Base-by-base conservation (phyloP, 441 rosid species). In the Brassica balearica region DNA sequence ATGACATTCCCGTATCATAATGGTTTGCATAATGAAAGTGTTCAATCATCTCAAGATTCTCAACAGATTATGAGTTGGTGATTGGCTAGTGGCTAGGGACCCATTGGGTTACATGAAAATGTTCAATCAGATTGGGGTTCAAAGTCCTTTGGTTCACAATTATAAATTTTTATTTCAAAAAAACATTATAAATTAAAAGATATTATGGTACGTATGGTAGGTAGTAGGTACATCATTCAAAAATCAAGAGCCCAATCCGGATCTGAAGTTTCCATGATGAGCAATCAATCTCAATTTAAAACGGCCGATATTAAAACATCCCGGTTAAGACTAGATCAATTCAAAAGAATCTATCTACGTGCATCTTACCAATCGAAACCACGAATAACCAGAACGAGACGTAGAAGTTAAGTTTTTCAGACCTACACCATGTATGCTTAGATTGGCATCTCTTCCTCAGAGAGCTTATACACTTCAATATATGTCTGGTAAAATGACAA, bases 51-150 rank as follows among this genome's bases (percentile, higher is more conserved):
- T 63, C 56, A 46, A 46, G 53, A 46, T 46, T 4, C 53, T 46
- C 14, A 61, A 68, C 67, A 69, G 76, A 65, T 64, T 70, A 15
- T 15, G 68, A 20, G 76, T 70, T 70, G 71, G 10, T 75, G 60
- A 75, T 76, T 80, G 80, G 80, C 41, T 80, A 58, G 46, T 65
- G 68, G 74, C 3, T 46, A 79, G 41, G 55, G 79, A 74, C 79
- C 79, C 68, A 62, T 63, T 53, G 29, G 38, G 66, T 20, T 64
- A 38, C 60, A 69, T 32, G 67, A 79, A 79, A 69, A 23, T 62
- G 78, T n/a, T 79, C 55, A 11, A 41, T 55, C 69, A 66, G 62
- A 58, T 41, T 71, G 62, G 68, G 72, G 72, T 61, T 60, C 65
- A 43, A 58, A 65, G 14, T 2, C 0, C 3, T 59, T 72, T 6